Conservation (phyloP, 148 eudicot genomes). For the Silene latifolia region DNA sequence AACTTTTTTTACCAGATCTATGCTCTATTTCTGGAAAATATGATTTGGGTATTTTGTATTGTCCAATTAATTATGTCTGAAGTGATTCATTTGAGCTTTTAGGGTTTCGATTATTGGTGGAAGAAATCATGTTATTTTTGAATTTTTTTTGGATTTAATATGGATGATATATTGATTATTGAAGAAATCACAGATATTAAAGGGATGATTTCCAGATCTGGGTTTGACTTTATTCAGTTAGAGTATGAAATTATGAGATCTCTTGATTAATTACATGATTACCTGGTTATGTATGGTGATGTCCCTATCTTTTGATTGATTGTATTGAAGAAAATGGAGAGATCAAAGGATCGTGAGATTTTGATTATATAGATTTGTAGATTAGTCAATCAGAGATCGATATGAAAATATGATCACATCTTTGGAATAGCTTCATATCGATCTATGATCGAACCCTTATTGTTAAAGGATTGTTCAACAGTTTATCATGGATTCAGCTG, state of each 20-base stretch:
- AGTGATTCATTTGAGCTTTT: conserved; percentile 1
- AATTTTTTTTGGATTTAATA: not conserved
- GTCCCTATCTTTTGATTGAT: not conserved
- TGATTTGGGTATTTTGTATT: conserved; percentile 7
- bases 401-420: not conserved
- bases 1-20: conserved; percentile 24
- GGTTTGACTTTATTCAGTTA: not conserved
- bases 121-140: not conserved
- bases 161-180: not conserved
- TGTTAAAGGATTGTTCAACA: not conserved
- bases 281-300: conserved; percentile 2
- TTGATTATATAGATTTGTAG: not conserved
- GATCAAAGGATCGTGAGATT: no score
- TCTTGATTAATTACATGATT: not conserved
- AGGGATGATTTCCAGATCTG: not conserved
- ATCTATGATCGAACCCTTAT: no score
- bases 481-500: not conserved
- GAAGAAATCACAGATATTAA: not conserved
- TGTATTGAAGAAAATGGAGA: not conserved
- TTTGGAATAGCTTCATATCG: not conserved
- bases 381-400: not conserved
- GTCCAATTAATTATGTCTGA: conserved; percentile 13
- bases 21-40: not conserved
- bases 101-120: not conserved
- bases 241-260: not conserved